Percentiles rank a stretch among this genome's conserved stretches.
Conservation (phyloP, 208 protist genomes). For the Trypanosoma theileri region DNA sequence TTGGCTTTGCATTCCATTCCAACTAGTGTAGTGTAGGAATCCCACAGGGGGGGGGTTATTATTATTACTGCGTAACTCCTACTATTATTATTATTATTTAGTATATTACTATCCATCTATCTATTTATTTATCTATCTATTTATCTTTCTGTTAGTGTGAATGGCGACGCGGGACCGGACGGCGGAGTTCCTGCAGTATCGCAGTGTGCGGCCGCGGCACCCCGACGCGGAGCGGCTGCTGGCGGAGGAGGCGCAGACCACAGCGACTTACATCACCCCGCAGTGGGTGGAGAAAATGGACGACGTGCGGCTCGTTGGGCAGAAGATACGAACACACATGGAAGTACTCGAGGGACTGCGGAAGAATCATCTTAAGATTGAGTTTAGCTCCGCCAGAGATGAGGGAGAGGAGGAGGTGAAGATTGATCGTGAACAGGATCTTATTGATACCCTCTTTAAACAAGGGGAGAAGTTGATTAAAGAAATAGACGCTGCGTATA, state of each 20-base stretch:
- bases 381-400: constrained; percentile 85
- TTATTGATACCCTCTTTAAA: constrained; percentile 89
- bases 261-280: constrained; percentile 67
- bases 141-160: no score
- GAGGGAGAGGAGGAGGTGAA: constrained; percentile 74
- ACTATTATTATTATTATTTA: background rate
- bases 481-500: constrained; percentile 72
- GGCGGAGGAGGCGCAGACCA: constrained; percentile 53
- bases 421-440: constrained; percentile 76
- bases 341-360: constrained; percentile 65
- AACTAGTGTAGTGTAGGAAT: no score
- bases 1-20: no score
- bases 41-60: no score
- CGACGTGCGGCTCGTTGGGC: constrained; percentile 65
- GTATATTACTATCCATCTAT: background rate
- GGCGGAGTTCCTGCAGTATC: constrained; percentile 83
- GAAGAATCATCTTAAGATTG: constrained; percentile 85
- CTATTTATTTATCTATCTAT: background rate
- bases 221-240: constrained; percentile 76
- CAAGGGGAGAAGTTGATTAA: constrained; percentile 73
- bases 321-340: constrained; percentile 78
- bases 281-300: constrained; percentile 86
- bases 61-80: constrained; percentile 9
- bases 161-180: constrained; percentile 91
- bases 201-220: constrained; percentile 53